phyloP scores from a whole-genome alignment of 805 yeast genomes.

The Zygosaccharomyces pseudorouxii region DNA sequence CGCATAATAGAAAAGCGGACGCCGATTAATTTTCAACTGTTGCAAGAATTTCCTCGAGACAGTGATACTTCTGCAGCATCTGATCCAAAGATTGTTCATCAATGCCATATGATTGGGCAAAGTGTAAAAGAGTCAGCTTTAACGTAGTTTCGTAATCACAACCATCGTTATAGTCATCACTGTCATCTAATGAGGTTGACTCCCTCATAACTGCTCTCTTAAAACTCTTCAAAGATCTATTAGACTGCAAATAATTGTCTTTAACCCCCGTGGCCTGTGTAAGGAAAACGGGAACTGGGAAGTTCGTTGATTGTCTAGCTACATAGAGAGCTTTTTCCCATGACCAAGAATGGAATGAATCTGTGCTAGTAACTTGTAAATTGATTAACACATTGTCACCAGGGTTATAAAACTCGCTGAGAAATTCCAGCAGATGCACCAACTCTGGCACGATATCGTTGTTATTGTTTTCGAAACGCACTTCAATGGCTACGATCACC shows the following conservation, averaged over 20 bases:
- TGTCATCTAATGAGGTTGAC: not conserved
- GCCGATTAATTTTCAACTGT: too few relatives aligned
- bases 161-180: not conserved
- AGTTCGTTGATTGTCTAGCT: not conserved
- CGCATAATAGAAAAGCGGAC: too few relatives aligned
- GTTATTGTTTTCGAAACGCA: not conserved
- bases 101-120: not conserved
- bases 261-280: constrained; percentile 7
- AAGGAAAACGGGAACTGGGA: constrained; percentile 8
- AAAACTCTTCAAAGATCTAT: constrained; percentile 4
- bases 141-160: constrained; percentile 7
- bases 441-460: constrained; percentile 1
- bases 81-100: constrained; percentile 4
- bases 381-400: not conserved
- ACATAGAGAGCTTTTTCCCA: constrained; percentile 10
- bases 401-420: not conserved
- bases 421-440: not conserved
- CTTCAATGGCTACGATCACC: not conserved
- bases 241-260: constrained; percentile 2
- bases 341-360: constrained; percentile 1
- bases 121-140: constrained; percentile 3
- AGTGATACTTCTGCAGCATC: constrained; percentile 4
- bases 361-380: not conserved
- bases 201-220: not conserved
- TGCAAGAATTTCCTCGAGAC: constrained; percentile 3